A percentile compares a stretch with the other conserved stretches of the same genome.
Evolutionary conservation across 78 protist species (phyloP).

Genomic region (Reticulomyxa filosa): DNA sequence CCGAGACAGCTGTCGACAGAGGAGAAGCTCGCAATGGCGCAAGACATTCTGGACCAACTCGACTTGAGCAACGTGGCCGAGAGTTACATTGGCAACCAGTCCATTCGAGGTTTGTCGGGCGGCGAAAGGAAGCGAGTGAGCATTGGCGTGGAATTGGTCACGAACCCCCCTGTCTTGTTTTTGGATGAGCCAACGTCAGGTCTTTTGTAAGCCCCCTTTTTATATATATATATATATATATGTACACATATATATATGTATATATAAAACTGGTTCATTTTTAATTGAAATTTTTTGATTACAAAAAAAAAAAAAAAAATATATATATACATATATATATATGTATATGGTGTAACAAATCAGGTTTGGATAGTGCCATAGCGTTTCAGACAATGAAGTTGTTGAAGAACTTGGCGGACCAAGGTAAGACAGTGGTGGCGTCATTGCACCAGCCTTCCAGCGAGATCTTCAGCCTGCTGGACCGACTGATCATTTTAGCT

Average conservation of each 20-base stretch:
- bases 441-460: conserved; percentile 30
- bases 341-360: too few relatives aligned
- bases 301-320: too few relatives aligned
- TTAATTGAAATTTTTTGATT: too few relatives aligned
- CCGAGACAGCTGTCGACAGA: too few relatives aligned
- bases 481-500: not conserved
- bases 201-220: too few relatives aligned
- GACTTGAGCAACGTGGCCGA: not conserved
- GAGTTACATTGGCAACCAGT: not conserved
- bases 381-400: too few relatives aligned
- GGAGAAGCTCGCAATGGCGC: not conserved
- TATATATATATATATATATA: too few relatives aligned
- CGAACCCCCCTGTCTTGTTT: conserved; percentile 11
- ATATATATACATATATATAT: too few relatives aligned
- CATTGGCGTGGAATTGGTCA: conserved; percentile 10
- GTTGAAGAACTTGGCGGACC: too few relatives aligned
- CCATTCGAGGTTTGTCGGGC: conserved; percentile 2
- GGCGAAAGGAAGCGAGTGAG: conserved; percentile 5
- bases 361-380: too few relatives aligned
- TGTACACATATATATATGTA: too few relatives aligned
- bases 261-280: too few relatives aligned
- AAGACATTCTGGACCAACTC: not conserved
- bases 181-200: conserved; percentile 58
- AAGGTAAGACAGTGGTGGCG: not conserved
- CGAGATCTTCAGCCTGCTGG: not conserved